Conservation (phyloP, 805 yeast species). For the Candida tibetensis region DNA sequence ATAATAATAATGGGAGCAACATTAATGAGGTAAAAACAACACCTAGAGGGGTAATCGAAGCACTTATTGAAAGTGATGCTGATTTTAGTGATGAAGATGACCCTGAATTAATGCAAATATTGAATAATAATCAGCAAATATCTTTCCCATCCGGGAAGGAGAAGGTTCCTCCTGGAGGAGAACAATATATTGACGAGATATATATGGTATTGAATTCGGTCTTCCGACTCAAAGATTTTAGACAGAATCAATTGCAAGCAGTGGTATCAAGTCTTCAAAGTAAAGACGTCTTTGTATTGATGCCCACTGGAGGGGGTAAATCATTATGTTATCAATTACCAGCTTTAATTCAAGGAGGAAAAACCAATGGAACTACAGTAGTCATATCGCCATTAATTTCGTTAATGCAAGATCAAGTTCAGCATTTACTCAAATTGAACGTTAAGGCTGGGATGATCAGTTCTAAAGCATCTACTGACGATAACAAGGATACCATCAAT, state of each 20-base stretch:
- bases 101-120: conserved; percentile 22
- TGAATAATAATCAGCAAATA: conserved; percentile 13
- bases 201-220: conserved; percentile 50
- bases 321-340: conserved; percentile 95
- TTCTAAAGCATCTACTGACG: conserved; percentile 66
- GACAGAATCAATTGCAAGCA: conserved; percentile 86
- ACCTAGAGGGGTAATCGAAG: neutral
- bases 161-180: conserved; percentile 30
- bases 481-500: conserved; percentile 59
- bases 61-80: conserved; percentile 10
- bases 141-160: conserved; percentile 12
- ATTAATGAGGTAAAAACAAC: neutral
- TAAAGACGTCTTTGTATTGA: conserved; percentile 85
- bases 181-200: conserved; percentile 68
- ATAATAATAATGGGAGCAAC: no score
- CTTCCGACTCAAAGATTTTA: conserved; percentile 65
- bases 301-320: conserved; percentile 99
- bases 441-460: conserved; percentile 86
- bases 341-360: conserved; percentile 74
- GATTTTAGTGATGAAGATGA: conserved; percentile 37
- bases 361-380: conserved; percentile 78
- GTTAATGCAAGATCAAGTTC: conserved; percentile 96
- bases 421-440: conserved; percentile 62
- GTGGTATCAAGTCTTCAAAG: conserved; percentile 74
- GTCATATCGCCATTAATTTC: conserved; percentile 95